phyloP scores from a whole-genome alignment of 768 basidiomycete genomes.

The Rhizopogon sp. region DNA sequence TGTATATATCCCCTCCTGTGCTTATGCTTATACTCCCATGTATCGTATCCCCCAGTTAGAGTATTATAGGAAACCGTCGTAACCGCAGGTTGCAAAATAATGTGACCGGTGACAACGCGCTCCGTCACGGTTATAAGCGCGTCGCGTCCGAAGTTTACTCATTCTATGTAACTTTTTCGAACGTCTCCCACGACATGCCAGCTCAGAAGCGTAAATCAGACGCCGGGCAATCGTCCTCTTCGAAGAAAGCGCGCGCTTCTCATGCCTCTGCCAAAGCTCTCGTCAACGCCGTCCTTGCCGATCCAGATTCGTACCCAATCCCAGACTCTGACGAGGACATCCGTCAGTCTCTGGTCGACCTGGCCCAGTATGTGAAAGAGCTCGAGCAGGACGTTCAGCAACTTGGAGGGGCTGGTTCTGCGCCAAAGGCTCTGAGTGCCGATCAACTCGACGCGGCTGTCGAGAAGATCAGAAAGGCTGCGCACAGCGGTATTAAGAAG shows the following conservation, averaged over 20 bases:
- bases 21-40: too few relatives aligned
- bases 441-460: conserved; percentile 37
- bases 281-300: conserved; percentile 34
- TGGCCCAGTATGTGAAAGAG: conserved; percentile 28
- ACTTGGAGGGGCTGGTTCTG: conserved; percentile 1
- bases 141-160: conserved; percentile 3
- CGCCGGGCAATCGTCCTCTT: conserved; percentile 9
- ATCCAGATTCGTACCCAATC: conserved; percentile 30
- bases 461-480: conserved; percentile 40
- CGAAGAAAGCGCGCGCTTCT: conserved; percentile 25
- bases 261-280: conserved; percentile 30
- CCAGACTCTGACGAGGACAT: conserved; percentile 28
- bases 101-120: conserved; percentile 23
- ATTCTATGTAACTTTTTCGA: too few relatives aligned
- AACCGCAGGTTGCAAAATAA: neutral
- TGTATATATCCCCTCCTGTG: too few relatives aligned
- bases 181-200: conserved; percentile 5
- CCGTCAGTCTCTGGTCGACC: conserved; percentile 21
- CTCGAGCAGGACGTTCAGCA: conserved; percentile 27
- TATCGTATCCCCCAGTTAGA: too few relatives aligned
- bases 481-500: conserved; percentile 44
- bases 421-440: conserved; percentile 29
- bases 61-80: too few relatives aligned
- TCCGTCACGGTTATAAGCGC: conserved; percentile 15
- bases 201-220: conserved; percentile 35